phyloP scores from a whole-genome alignment of 805 yeast species.

The Priceomyces medius region DNA sequence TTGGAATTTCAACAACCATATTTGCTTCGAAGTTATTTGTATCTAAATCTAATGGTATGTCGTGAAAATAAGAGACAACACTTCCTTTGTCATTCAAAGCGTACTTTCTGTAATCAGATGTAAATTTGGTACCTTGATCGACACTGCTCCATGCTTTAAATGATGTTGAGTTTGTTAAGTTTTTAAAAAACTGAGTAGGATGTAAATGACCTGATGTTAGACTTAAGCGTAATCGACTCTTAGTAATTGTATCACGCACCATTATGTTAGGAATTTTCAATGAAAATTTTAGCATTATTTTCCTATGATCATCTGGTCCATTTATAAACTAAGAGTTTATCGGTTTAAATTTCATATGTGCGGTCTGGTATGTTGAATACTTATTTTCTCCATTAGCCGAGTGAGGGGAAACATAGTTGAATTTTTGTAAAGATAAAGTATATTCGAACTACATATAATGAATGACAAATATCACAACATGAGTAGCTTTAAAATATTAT shows the following conservation, averaged over 20 bases:
- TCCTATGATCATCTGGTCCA: too few relatives aligned
- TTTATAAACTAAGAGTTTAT: too few relatives aligned
- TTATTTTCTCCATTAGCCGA: too few relatives aligned
- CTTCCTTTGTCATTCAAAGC: slow-evolving; percentile 41
- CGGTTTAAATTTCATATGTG: too few relatives aligned
- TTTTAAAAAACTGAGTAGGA: slow-evolving; percentile 5
- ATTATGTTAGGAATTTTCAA: too few relatives aligned
- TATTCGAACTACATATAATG: too few relatives aligned
- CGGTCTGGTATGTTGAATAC: too few relatives aligned
- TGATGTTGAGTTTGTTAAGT: slow-evolving; percentile 1
- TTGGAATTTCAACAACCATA: slow-evolving; percentile 47
- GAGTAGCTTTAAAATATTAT: too few relatives aligned
- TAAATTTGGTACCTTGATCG: slow-evolving; percentile 33
- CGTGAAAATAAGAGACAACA: slow-evolving; percentile 68
- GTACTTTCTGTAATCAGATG: slow-evolving; percentile 44
- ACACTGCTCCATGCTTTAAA: slow-evolving; percentile 3
- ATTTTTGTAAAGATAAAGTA: too few relatives aligned
- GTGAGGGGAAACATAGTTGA: too few relatives aligned
- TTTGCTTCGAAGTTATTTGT: slow-evolving; percentile 37
- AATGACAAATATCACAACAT: too few relatives aligned
- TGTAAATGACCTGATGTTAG: slow-evolving; percentile 13
- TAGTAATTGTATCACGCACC: background rate
- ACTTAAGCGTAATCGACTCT: slow-evolving; percentile 9
- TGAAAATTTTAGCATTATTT: too few relatives aligned
- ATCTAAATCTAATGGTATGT: slow-evolving; percentile 58